These are phyloP conservation scores for Ceratobasidium sp. DNA, from an alignment of 1,284 basidiomycete genomes.

Conservation along the genomic window DNA sequence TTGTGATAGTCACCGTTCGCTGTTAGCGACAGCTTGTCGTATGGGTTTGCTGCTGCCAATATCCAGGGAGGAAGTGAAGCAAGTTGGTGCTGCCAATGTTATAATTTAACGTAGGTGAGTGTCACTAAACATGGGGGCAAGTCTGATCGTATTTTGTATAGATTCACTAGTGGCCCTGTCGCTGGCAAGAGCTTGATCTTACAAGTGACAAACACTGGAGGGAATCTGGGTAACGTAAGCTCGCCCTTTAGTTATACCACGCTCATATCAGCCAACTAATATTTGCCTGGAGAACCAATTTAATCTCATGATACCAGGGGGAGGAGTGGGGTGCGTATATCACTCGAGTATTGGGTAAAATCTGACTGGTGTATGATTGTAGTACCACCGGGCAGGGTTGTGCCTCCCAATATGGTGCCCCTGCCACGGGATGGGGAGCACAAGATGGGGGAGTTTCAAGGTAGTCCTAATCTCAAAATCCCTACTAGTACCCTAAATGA, in stretches of 20 bases:
- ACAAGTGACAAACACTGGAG: slow-evolving; percentile 43
- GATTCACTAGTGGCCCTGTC: slow-evolving; percentile 43
- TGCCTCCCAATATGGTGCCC: no score
- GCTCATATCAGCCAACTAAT: not conserved
- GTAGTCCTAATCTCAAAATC: no score
- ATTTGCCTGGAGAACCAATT: slow-evolving; percentile 36
- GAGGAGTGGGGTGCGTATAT: no score
- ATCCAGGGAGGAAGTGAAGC: slow-evolving; percentile 41
- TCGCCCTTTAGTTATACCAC: not conserved
- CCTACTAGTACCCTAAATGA: no score
- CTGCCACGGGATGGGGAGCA: no score
- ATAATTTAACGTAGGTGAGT: slow-evolving; percentile 40
- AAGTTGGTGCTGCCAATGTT: slow-evolving; percentile 43
- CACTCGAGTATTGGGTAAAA: no score
- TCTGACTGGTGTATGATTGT: no score
- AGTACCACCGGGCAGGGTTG: no score
- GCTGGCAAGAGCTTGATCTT: slow-evolving; percentile 42
- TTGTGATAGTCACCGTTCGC: slow-evolving; percentile 40
- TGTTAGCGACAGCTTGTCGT: slow-evolving; percentile 40
- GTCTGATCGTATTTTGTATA: not conserved
- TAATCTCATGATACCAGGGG: slow-evolving; percentile 43
- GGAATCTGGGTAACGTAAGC: slow-evolving; percentile 40
- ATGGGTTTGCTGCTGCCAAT: slow-evolving; percentile 43
- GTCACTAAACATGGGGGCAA: not conserved
- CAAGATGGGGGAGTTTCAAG: no score